These are phyloP conservation scores for Hyphopichia buzzinii DNA, from an alignment of 1,139 yeast genomes.

Conservation along the genomic window DNA sequence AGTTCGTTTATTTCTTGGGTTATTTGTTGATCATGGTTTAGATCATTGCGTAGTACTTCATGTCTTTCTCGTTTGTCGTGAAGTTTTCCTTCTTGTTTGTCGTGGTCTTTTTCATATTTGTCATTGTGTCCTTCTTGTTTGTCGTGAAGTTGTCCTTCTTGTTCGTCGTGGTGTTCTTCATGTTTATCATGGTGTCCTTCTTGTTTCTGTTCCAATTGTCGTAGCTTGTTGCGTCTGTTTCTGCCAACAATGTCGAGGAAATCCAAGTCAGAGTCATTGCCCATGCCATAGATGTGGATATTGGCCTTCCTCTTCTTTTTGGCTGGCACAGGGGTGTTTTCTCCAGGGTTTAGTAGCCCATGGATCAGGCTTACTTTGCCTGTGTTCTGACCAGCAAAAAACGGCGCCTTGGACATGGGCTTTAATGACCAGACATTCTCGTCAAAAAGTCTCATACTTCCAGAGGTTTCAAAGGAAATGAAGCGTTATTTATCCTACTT, in stretches of 20 bases:
- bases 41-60: no score
- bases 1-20: no score
- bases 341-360: not conserved
- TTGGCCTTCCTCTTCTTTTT: not conserved
- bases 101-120: no score
- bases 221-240: constrained; percentile 1
- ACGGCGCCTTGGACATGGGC: not conserved
- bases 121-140: no score
- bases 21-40: no score
- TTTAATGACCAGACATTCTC: not conserved
- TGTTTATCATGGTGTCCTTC: no score
- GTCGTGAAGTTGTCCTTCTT: no score
- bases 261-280: constrained; percentile 4
- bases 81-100: no score
- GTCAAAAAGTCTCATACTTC: not conserved
- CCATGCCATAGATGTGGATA: not conserved
- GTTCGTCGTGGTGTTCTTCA: no score
- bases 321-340: not conserved
- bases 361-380: not conserved
- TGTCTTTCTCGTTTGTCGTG: no score
- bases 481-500: no score
- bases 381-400: not conserved
- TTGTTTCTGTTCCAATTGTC: constrained; percentile 1
- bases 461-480: no score
- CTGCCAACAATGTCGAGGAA: constrained; percentile 9